phyloP scores from a whole-genome alignment of 1,284 basidiomycete species.

The Malassezia caprae region DNA sequence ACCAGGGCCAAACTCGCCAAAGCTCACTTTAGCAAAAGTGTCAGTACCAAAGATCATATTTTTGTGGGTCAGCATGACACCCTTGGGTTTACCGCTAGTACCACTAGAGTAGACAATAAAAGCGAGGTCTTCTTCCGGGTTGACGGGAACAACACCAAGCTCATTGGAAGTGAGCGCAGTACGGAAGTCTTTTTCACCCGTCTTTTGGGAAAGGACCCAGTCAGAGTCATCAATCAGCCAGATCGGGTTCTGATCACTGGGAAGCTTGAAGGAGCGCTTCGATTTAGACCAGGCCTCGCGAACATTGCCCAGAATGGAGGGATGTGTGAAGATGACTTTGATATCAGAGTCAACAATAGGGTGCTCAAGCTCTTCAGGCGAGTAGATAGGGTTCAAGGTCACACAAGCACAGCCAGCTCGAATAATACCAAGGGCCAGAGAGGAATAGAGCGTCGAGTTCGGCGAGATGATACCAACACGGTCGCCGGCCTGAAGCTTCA shows the following conservation, averaged over 20 bases:
- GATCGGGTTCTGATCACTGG: constrained; percentile 25
- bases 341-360: constrained; percentile 33
- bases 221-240: constrained; percentile 43
- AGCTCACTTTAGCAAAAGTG: constrained; percentile 19
- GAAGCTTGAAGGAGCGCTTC: constrained; percentile 16
- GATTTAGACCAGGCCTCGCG: constrained; percentile 26
- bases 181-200: constrained; percentile 29
- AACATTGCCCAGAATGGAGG: constrained; percentile 23
- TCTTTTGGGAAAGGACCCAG: constrained; percentile 18
- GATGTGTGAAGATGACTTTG: constrained; percentile 32
- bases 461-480: constrained; percentile 39
- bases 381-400: constrained; percentile 37
- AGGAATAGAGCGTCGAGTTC: constrained; percentile 33
- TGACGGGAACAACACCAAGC: constrained; percentile 26
- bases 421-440: constrained; percentile 15
- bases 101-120: constrained; percentile 41
- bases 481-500: constrained; percentile 26
- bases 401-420: constrained; percentile 32
- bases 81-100: constrained; percentile 45
- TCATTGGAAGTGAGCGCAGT: constrained; percentile 19
- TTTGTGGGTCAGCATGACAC: constrained; percentile 39
- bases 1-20: constrained; percentile 22
- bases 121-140: constrained; percentile 24
- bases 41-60: constrained; percentile 32
- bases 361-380: constrained; percentile 38